These are phyloP conservation scores for Hibiscus mutabilis DNA, from an alignment of 345 rosid species.

Conservation along the genomic window DNA sequence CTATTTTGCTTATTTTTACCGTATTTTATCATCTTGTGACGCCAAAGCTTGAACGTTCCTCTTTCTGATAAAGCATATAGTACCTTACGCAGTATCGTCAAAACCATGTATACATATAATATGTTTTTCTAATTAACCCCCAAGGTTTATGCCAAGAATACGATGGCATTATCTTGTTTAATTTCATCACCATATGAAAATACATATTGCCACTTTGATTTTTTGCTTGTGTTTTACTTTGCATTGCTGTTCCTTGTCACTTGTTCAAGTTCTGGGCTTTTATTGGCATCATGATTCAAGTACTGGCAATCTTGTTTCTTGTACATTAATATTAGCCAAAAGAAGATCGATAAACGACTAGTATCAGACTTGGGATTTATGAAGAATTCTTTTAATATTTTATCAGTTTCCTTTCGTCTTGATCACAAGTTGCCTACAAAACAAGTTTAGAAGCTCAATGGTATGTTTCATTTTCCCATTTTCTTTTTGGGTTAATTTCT, in stretches of 20 bases:
- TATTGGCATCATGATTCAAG: slow-evolving; percentile 96
- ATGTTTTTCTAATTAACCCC: no score
- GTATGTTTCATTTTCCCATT: slow-evolving; percentile 27
- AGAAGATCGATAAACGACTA: not conserved
- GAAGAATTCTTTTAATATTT: not conserved
- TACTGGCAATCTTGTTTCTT: slow-evolving; percentile 13
- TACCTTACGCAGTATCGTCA: no score
- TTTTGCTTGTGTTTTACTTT: slow-evolving; percentile 9
- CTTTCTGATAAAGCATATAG: no score
- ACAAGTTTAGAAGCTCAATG: slow-evolving; percentile 67
- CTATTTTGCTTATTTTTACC: not conserved
- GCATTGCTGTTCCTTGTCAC: slow-evolving; percentile 95
- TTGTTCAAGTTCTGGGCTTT: slow-evolving; percentile 93
- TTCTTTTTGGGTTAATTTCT: not conserved
- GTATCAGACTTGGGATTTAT: not conserved
- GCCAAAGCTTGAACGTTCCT: no score
- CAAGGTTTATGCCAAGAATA: not conserved
- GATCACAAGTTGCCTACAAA: slow-evolving; percentile 70
- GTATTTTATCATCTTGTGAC: not conserved
- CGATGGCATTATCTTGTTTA: not conserved
- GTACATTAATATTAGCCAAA: not conserved
- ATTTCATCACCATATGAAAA: not conserved
- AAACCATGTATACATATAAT: no score
- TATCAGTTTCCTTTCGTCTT: slow-evolving; percentile 82
- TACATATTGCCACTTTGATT: not conserved